Conservation (phyloP, 1,284 basidiomycete genomes). For the Tilletia caries region DNA sequence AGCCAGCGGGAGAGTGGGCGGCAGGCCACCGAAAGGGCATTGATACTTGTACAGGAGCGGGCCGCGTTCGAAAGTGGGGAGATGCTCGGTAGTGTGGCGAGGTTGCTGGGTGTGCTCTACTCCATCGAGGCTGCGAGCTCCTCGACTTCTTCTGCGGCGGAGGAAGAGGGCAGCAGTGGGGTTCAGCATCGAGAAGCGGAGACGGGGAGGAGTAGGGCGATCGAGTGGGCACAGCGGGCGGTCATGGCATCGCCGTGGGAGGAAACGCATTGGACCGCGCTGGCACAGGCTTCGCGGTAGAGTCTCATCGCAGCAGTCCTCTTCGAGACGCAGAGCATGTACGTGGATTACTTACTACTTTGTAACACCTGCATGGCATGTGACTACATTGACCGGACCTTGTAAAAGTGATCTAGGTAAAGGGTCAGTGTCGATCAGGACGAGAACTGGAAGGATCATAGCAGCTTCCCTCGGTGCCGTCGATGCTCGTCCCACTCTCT, state of each 20-base stretch:
- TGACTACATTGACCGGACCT: too few species aligned
- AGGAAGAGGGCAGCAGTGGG: not conserved
- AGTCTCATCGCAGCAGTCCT: too few species aligned
- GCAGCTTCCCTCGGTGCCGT: too few species aligned
- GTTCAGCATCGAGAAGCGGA: not conserved
- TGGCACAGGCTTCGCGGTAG: not conserved
- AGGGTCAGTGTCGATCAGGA: too few species aligned
- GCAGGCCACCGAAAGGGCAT: not conserved
- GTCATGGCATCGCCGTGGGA: not conserved
- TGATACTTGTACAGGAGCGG: not conserved
- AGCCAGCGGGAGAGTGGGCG: not conserved
- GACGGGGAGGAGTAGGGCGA: not conserved
- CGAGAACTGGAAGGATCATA: too few species aligned
- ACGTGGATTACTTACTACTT: too few species aligned
- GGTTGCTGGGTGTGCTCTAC: not conserved
- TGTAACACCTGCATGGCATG: too few species aligned
- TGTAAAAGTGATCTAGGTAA: too few species aligned
- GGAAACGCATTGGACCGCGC: not conserved
- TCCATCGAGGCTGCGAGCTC: not conserved
- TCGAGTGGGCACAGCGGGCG: not conserved
- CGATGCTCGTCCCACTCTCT: too few species aligned
- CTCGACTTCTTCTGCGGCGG: not conserved
- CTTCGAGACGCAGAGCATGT: too few species aligned
- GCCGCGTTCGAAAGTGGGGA: not conserved
- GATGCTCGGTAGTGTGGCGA: not conserved